phyloP scores from a whole-genome alignment of 257 asterid species.

The Solanum arcanum region DNA sequence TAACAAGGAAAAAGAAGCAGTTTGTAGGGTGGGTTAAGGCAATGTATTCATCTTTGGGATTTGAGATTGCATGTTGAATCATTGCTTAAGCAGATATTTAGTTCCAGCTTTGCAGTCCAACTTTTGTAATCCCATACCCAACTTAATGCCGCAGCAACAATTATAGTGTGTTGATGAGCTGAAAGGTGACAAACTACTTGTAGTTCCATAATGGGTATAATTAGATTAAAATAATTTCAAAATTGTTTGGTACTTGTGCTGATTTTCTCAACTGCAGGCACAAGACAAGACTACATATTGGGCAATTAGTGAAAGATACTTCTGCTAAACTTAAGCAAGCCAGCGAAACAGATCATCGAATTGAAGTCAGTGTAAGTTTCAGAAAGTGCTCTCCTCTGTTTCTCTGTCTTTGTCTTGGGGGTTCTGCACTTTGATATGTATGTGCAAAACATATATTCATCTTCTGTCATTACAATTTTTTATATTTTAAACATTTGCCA shows the following conservation, averaged over 20 bases:
- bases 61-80: background rate
- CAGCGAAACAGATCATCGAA: conserved; percentile 54
- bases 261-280: conserved; percentile 36
- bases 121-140: background rate
- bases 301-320: conserved; percentile 66
- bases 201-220: background rate
- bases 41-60: background rate
- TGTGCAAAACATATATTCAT: background rate
- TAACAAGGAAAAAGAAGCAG: background rate
- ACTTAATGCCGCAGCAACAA: background rate
- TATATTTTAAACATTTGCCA: background rate
- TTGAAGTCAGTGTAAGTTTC: conserved; percentile 55
- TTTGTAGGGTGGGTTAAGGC: background rate
- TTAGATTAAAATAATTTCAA: background rate
- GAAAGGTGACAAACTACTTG: background rate
- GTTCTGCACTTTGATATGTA: background rate
- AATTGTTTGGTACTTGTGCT: background rate
- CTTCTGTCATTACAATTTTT: background rate
- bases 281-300: conserved; percentile 57
- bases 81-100: background rate
- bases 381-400: background rate
- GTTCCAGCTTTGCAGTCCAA: background rate
- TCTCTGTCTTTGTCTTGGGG: background rate
- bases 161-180: background rate
- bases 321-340: conserved; percentile 67